Evolutionary conservation across 257 asterid species (phyloP).

Genomic region (Henckelia pumila): DNA sequence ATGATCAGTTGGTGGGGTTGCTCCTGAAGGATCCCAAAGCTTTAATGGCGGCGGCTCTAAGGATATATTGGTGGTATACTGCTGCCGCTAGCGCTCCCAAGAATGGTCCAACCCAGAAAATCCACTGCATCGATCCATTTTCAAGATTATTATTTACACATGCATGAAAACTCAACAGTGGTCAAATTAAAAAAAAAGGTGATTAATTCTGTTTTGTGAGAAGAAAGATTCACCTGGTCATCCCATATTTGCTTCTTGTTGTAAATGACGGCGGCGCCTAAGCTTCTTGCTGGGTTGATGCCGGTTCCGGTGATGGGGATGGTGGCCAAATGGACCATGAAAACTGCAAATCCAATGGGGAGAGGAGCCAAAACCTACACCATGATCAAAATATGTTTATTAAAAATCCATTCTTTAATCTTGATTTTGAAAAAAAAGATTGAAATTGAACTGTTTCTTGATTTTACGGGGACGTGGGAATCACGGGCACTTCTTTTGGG

Average conservation of each 20-base stretch:
- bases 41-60: slow-evolving; percentile 49
- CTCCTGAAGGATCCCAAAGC: slow-evolving; percentile 62
- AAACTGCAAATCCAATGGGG: slow-evolving; percentile 93
- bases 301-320: slow-evolving; percentile 95
- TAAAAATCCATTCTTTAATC: too few relatives aligned
- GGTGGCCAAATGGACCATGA: slow-evolving; percentile 97
- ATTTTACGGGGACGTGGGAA: slow-evolving; percentile 87
- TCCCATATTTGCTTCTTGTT: slow-evolving; percentile 68
- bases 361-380: slow-evolving; percentile 98
- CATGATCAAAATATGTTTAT: too few relatives aligned
- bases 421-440: too few relatives aligned
- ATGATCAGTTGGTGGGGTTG: slow-evolving; percentile 43
- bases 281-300: slow-evolving; percentile 91
- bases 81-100: slow-evolving; percentile 58
- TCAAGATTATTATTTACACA: too few relatives aligned
- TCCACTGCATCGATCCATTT: slow-evolving; percentile 35
- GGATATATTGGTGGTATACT: slow-evolving; percentile 49
- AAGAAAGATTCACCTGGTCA: slow-evolving; percentile 53
- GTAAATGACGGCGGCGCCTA: slow-evolving; percentile 92
- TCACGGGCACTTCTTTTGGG: slow-evolving; percentile 96
- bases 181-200: too few relatives aligned
- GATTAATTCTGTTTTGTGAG: too few relatives aligned
- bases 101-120: slow-evolving; percentile 62
- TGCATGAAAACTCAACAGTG: too few relatives aligned
- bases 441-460: background rate